Evolutionary conservation across 805 yeast species (phyloP).

Genomic region (Isabelozyma heimii): DNA sequence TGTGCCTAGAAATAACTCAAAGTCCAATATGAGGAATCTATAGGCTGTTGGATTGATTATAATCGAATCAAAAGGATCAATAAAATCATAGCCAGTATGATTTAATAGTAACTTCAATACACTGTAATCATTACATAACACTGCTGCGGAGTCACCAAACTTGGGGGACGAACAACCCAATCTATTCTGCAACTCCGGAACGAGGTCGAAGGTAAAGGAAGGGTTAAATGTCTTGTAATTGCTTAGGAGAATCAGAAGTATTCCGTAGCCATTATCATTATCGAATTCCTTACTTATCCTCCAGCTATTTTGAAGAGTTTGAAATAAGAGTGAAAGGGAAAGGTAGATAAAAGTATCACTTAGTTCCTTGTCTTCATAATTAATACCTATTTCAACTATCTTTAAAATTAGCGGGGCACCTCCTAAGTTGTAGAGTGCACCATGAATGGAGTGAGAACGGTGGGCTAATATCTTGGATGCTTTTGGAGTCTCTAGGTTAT

Average conservation of each 20-base stretch:
- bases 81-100: constrained; percentile 55
- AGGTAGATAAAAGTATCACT: constrained; percentile 24
- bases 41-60: constrained; percentile 58
- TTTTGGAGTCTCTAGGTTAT: constrained; percentile 5
- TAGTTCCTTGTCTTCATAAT: constrained; percentile 16
- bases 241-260: constrained; percentile 52
- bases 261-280: constrained; percentile 56
- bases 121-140: constrained; percentile 11
- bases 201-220: neutral
- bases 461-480: constrained; percentile 15
- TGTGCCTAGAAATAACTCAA: constrained; percentile 64
- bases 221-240: constrained; percentile 38
- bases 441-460: constrained; percentile 22
- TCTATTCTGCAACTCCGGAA: neutral
- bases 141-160: neutral
- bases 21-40: constrained; percentile 45
- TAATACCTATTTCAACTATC: constrained; percentile 43
- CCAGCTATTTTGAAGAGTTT: constrained; percentile 46
- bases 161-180: neutral
- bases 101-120: constrained; percentile 48
- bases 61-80: constrained; percentile 53
- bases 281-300: constrained; percentile 58
- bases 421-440: constrained; percentile 45
- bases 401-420: constrained; percentile 48
- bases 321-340: constrained; percentile 41